These are phyloP conservation scores for Dictyostelium brefeldianum DNA, from an alignment of 78 protist genomes.

Conservation along the genomic window DNA sequence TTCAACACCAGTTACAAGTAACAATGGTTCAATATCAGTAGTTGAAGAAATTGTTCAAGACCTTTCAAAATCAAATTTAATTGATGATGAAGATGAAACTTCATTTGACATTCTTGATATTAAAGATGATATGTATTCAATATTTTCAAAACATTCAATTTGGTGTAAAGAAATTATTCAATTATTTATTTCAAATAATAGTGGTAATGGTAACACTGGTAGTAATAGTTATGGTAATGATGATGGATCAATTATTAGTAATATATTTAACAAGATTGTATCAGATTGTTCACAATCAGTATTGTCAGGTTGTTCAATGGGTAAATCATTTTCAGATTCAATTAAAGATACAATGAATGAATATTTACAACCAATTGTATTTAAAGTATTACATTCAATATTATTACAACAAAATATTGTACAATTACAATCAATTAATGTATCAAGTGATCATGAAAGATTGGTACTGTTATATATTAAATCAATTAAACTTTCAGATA, in stretches of 20 bases:
- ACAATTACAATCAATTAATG: background rate
- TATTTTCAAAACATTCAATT: slow-evolving; percentile 22
- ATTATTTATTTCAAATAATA: slow-evolving; percentile 6
- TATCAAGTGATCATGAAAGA: background rate
- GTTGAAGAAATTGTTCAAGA: background rate
- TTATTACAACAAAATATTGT: background rate
- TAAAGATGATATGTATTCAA: background rate
- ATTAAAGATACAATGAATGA: slow-evolving; percentile 43
- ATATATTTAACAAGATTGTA: background rate
- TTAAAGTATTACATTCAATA: slow-evolving; percentile 24
- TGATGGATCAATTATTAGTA: background rate
- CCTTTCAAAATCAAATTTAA: background rate
- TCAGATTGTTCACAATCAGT: slow-evolving; percentile 14
- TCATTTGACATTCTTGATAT: background rate
- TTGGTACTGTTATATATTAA: background rate
- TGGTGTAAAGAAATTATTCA: slow-evolving; percentile 44
- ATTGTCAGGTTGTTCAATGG: slow-evolving; percentile 16
- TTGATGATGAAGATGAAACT: background rate
- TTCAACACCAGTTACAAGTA: background rate
- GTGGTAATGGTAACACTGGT: background rate
- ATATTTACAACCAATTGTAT: slow-evolving; percentile 45
- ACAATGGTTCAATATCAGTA: background rate
- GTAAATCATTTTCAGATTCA: slow-evolving; percentile 54
- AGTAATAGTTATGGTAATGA: no score
- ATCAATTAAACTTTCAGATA: background rate